Percentiles rank a stretch among this genome's conserved stretches.
These are phyloP conservation scores for Seiridium unicorne DNA, from an alignment of 2,329 filamentous ascomycete genomes.

Conservation along the genomic window DNA sequence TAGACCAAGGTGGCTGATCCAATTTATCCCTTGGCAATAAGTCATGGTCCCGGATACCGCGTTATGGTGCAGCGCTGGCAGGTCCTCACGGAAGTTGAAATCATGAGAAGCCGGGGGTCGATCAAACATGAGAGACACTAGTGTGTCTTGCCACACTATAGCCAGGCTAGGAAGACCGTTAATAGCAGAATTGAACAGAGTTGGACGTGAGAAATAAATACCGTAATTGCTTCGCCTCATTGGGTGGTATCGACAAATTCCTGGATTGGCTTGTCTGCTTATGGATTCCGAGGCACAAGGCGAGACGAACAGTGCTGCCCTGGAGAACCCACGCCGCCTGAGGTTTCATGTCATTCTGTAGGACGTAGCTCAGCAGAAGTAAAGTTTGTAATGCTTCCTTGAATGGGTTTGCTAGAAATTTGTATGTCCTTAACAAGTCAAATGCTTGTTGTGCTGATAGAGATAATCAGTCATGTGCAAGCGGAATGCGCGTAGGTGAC, in stretches of 20 bases:
- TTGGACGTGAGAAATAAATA: not conserved
- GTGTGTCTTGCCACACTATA: not conserved
- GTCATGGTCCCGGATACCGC: not conserved
- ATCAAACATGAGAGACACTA: not conserved
- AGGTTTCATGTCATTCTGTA: not conserved
- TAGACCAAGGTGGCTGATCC: not conserved
- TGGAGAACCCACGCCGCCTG: not conserved
- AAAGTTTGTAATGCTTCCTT: not conserved
- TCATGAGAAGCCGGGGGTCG: not conserved
- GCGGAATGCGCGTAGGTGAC: rapidly evolving
- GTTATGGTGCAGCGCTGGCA: not conserved
- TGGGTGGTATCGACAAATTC: not conserved
- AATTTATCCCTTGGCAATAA: not conserved
- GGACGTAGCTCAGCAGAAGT: not conserved
- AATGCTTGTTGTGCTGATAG: not conserved
- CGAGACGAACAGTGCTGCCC: not conserved
- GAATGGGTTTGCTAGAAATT: not conserved
- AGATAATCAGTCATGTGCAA: not conserved
- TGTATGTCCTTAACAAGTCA: not conserved
- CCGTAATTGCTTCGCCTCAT: not conserved
- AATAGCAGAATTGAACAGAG: not conserved
- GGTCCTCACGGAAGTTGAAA: not conserved
- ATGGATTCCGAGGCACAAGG: not conserved
- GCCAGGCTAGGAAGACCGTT: not conserved
- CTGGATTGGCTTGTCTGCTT: not conserved